Base-by-base conservation (phyloP, 495 filamentous ascomycete species). In the Aspergillus sclerotiicarbonarius region DNA sequence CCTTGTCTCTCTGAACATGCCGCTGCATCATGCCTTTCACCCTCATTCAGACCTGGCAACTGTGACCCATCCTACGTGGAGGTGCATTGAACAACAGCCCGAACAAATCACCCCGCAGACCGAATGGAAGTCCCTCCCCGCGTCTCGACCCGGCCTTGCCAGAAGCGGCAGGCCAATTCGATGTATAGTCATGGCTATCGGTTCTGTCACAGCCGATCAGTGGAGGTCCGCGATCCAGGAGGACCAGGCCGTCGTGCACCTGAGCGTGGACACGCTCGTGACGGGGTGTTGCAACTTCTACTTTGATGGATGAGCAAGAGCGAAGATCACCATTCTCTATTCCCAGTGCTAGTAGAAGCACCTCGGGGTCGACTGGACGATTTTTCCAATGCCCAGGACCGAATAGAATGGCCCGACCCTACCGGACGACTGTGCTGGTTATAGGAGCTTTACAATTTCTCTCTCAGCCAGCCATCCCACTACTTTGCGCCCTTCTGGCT, bases 401-500 rank as follows among this genome's bases (percentile, higher is more conserved):
- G 68, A 67, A 32, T 32, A 1, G 44, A 63, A 30, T 50, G 68
- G 10, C 29, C 54, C 0, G 65, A 71, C 32, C 20, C 56, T 10
- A 52, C 29, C 7, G 62, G 62, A 0, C 49, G 61, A 10, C 58
- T 68, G 8, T 59, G 62, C 32, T 65, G 68, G 4, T 51, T 59
- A 43, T 50, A 67, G 43, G 66, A 71, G 49, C 43, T 56, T 31
- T 70, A 67, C 31, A 60, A 48, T 32, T 46, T 62, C 19, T 19
- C 33, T 7, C 49, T 57, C 6, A 53, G 51, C 29, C 57, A 61
- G 13, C 6, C 15, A 4, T 43, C 56, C 8, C 53, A 61, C 10
- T 33, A 31, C 37, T 69, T 65, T 29, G 62, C 61, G 21, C 68
- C 68, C 0, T 69, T 69, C 51, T 67, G 64, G 64, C 67, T 69